phyloP scores from a whole-genome alignment of 2,329 filamentous ascomycete genomes.

The Colletotrichum tanaceti region DNA sequence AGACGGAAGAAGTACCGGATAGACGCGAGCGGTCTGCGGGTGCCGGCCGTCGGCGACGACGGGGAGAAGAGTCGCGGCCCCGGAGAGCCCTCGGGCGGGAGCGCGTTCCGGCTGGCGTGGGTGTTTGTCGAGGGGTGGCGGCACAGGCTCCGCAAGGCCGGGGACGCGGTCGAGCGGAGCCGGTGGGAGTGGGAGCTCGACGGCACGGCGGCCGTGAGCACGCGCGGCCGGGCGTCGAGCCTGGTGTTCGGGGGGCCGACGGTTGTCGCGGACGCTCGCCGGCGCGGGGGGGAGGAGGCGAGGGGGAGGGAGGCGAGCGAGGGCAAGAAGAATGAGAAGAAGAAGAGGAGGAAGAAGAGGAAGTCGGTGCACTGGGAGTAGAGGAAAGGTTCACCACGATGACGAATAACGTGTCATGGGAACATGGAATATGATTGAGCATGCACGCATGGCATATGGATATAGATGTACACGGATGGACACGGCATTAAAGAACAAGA shows the following conservation, averaged over 20 bases:
- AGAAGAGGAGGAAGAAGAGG: constrained; percentile 9
- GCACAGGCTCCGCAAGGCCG: constrained; percentile 47
- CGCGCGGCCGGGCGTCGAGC: constrained; percentile 25
- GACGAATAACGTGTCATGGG: constrained; percentile 17
- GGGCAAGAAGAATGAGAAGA: too few relatives aligned
- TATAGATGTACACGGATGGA: not conserved
- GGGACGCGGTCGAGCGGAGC: constrained; percentile 50
- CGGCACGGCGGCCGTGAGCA: constrained; percentile 41
- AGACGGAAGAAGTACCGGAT: constrained; percentile 23
- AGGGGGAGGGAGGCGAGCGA: constrained; percentile 7
- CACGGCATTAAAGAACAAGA: not conserved
- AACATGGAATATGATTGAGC: not conserved
- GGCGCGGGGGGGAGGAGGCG: constrained; percentile 9
- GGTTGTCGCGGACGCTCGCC: constrained; percentile 24
- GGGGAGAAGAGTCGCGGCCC: constrained; percentile 9
- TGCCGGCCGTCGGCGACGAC: constrained; percentile 22
- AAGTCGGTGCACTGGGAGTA: constrained; percentile 39
- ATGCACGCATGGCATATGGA: not conserved
- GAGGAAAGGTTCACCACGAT: constrained; percentile 1
- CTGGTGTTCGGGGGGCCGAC: constrained; percentile 12
- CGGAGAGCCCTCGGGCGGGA: constrained; percentile 40
- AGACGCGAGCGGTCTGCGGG: constrained; percentile 30
- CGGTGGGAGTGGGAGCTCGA: constrained; percentile 48
- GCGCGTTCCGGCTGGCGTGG: constrained; percentile 52
- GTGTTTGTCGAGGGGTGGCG: constrained; percentile 54